A percentile compares a stretch with the other conserved stretches of the same genome.
Evolutionary conservation across 257 asterid genomes (phyloP).

Genomic region (Ocimum tenuiflorum): DNA sequence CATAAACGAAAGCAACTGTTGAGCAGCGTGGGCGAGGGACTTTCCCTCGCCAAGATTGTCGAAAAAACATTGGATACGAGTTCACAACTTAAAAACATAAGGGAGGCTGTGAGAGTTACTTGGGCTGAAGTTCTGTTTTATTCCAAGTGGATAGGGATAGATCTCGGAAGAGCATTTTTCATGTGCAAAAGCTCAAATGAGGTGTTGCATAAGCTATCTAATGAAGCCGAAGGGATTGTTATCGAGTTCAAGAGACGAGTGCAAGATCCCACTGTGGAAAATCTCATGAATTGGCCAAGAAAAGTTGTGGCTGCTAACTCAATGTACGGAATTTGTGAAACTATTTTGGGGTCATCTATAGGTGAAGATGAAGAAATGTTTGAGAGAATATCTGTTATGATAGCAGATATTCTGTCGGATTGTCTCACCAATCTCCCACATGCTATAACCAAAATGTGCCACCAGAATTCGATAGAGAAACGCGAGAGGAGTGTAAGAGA

Average conservation of each 20-base stretch:
- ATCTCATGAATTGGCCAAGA: not conserved
- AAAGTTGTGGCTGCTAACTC: not conserved
- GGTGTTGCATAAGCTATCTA: not conserved
- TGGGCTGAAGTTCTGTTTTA: conserved; percentile 22
- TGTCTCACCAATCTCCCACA: not conserved
- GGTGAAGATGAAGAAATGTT: not conserved
- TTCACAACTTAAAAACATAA: conserved; percentile 1
- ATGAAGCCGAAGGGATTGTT: not conserved
- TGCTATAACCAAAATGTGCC: not conserved
- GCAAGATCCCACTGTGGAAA: no score
- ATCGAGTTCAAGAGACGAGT: not conserved
- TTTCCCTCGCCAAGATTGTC: conserved; percentile 3
- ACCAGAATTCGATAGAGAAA: not conserved
- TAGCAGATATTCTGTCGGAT: not conserved
- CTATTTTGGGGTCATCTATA: not conserved
- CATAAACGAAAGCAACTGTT: not conserved
- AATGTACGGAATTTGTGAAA: not conserved
- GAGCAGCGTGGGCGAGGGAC: conserved; percentile 28
- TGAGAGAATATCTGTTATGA: not conserved
- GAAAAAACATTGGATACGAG: conserved; percentile 14
- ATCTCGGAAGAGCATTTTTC: not conserved
- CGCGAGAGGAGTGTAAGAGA: not conserved
- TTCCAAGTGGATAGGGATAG: conserved; percentile 16
- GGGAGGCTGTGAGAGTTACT: conserved; percentile 12
- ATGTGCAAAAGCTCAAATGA: not conserved